Evolutionary conservation across 2,329 filamentous ascomycete genomes (phyloP), one percentile per base, ranked within the genome.

Genomic region (Pyrenophora seminiperda): DNA sequence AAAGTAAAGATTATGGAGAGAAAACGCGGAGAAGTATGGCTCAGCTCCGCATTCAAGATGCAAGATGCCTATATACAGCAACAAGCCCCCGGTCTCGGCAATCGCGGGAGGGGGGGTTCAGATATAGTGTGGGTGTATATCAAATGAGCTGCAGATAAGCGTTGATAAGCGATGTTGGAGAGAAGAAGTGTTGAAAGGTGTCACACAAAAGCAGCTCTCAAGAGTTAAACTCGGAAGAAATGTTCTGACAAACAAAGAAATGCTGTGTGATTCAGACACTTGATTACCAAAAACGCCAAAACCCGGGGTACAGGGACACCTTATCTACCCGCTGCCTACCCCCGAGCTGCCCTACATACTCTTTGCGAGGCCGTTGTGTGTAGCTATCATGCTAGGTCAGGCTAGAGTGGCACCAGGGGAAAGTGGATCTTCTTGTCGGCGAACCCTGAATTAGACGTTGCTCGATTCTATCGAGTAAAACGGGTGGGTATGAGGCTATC

Each of bases 291-390:
- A 62, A 62, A 62, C 50, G 57, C 61, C 58, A 50, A 58, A 72
- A 68, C 59, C 68, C 63, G 66, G 67, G 68, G 68, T 73, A 68
- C 62, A 63, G 50, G 55, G 37, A 5, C 24, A 27, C 49, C 65
- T 71, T 73, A 71, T 71, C 68, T 63, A 65, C 50, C 53, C 54
- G 54, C 50, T 53, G 51, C 57, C 56, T 47, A 42, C 47, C 51
- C 51, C 43, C 39, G 54, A 53, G 46, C 59, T 51, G 19, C 41
- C 30, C 59, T 51, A 17, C 41, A 30, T 27, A 10, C 24, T 27
- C 47, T 45, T 19, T 40, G 42, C 34, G 39, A 27, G 9, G 10
- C 24, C 9, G 24, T 27, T 27, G 24, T 27, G 24, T 27, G 24
- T 27, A 27, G 24, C 7, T 10, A 11, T 7, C 10, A 49, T 50